phyloP scores from a whole-genome alignment of 352 stramenopile genomes.

The Blastocystis sp. region DNA sequence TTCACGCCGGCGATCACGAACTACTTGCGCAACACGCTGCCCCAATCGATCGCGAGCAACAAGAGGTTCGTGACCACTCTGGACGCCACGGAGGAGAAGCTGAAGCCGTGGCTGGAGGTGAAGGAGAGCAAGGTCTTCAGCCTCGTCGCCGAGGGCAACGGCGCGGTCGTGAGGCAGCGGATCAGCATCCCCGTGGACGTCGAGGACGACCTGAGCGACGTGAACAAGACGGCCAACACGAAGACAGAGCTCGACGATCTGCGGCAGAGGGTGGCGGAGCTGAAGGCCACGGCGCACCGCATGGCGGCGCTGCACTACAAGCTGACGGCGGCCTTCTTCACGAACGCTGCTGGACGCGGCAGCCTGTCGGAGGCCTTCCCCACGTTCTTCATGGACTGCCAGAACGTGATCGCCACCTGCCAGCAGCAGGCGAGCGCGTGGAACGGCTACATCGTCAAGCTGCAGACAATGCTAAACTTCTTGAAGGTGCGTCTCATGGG shows the following conservation, averaged over 20 bases:
- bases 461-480: not conserved
- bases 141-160: not conserved
- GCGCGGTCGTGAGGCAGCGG: not conserved
- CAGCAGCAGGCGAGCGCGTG: not conserved
- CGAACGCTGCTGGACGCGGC: not conserved
- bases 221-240: not conserved
- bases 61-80: not conserved
- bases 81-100: not conserved
- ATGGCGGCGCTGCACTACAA: not conserved
- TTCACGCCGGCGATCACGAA: not conserved
- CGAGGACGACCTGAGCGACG: not conserved
- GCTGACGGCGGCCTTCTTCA: not conserved
- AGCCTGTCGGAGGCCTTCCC: not conserved
- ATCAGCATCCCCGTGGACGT: too few relatives aligned
- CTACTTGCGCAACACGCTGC: conserved; percentile 3
- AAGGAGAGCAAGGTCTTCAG: not conserved
- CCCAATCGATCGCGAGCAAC: not conserved
- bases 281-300: not conserved
- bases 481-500: not conserved
- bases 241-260: not conserved
- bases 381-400: not conserved
- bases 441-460: not conserved
- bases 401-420: not conserved
- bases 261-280: not conserved
- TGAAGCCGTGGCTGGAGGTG: not conserved